These are phyloP conservation scores for Cyberlindnera japonica DNA, from an alignment of 805 yeast genomes.

Conservation along the genomic window DNA sequence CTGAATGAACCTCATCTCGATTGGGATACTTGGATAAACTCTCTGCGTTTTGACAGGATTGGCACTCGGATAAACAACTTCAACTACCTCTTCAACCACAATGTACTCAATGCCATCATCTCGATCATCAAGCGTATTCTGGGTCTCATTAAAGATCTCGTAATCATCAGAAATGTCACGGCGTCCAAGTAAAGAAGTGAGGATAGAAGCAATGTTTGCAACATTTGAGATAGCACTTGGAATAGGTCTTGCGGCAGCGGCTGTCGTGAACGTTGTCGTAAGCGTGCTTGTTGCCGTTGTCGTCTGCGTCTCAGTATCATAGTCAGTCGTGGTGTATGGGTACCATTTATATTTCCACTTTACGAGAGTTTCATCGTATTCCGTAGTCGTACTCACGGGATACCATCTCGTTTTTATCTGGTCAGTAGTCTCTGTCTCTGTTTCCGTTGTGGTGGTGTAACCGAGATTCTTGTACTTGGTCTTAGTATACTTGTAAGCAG, in stretches of 20 bases:
- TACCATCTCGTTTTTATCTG: conserved; percentile 19
- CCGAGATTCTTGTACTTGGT: conserved; percentile 17
- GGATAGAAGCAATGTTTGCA: conserved; percentile 1
- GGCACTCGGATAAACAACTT: conserved; percentile 2
- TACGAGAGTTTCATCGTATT: conserved; percentile 23
- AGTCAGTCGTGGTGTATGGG: conserved; percentile 20
- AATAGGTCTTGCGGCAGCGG: conserved; percentile 12
- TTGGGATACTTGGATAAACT: neutral
- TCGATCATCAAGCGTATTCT: neutral
- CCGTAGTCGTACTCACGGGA: conserved; percentile 25
- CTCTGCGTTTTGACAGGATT: neutral
- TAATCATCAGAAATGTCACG: conserved; percentile 1
- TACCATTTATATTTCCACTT: conserved; percentile 23
- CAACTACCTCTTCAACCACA: conserved; percentile 10
- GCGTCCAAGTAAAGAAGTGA: conserved; percentile 10
- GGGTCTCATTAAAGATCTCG: neutral
- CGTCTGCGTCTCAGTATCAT: conserved; percentile 9
- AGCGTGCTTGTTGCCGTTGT: conserved; percentile 11
- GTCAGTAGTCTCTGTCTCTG: conserved; percentile 21
- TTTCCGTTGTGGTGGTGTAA: conserved; percentile 13
- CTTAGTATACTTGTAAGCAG: conserved; percentile 18
- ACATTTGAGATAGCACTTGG: conserved; percentile 13
- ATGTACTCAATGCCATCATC: conserved; percentile 6
- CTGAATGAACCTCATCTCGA: neutral
- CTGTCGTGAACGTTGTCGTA: conserved; percentile 11